Evolutionary conservation across 441 rosid genomes (phyloP).

Genomic region (Populus trichocarpa): DNA sequence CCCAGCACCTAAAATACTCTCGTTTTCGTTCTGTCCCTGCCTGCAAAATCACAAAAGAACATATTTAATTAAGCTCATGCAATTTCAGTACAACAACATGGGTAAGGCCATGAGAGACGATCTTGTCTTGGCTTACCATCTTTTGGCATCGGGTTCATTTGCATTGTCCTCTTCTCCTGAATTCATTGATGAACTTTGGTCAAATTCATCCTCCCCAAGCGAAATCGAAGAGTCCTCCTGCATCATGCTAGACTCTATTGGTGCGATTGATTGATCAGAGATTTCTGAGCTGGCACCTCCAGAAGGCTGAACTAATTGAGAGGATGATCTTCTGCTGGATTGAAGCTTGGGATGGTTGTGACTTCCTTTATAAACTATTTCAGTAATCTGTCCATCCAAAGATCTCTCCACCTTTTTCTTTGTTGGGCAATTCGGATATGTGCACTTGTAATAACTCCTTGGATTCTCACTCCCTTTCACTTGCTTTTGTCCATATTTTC

Average conservation of each 20-base stretch:
- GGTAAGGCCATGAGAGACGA: background rate
- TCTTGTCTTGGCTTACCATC: constrained; percentile 48
- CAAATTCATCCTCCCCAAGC: constrained; percentile 65
- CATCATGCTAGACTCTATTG: constrained; percentile 40
- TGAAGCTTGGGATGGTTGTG: constrained; percentile 89
- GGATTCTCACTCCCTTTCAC: too few species aligned
- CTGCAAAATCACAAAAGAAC: constrained; percentile 29
- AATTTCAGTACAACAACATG: background rate
- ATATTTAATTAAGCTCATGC: background rate
- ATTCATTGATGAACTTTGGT: constrained; percentile 56
- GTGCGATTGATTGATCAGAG: constrained; percentile 33
- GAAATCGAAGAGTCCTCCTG: constrained; percentile 70
- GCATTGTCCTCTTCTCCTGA: constrained; percentile 54
- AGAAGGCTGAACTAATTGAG: constrained; percentile 25
- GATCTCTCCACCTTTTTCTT: too few species aligned
- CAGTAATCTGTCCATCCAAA: too few species aligned
- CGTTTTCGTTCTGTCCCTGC: constrained; percentile 59
- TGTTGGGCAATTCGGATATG: too few species aligned
- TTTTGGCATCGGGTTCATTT: constrained; percentile 72
- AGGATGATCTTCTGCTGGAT: constrained; percentile 50
- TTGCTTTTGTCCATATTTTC: too few species aligned
- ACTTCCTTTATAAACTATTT: too few species aligned
- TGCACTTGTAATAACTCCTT: too few species aligned
- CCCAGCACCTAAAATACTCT: constrained; percentile 52
- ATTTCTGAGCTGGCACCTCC: constrained; percentile 23